Evolutionary conservation across 176 grass and related monocot genomes (phyloP).

Genomic region (Oryza australiensis): DNA sequence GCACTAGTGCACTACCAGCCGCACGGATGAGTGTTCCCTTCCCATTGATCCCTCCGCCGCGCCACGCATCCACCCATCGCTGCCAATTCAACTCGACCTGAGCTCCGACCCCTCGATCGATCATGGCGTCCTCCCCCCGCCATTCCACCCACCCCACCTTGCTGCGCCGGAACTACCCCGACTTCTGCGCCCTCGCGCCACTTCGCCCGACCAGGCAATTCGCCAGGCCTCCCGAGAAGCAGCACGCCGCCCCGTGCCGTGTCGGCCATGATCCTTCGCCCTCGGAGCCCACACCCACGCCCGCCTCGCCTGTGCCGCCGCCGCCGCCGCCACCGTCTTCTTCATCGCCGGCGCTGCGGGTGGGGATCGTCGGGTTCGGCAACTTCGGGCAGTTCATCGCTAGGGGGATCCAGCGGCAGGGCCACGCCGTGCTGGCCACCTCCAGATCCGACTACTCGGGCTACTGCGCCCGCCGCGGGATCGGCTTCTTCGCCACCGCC

Average conservation of each 20-base stretch:
- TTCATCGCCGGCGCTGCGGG: background rate
- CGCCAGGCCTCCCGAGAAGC: background rate
- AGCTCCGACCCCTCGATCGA: background rate
- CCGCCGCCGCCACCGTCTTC: too few species aligned
- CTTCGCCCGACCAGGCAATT: conserved; percentile 13
- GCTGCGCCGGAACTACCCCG: conserved; percentile 2
- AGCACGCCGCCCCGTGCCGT: background rate
- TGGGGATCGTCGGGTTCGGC: conserved; percentile 63
- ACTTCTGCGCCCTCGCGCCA: conserved; percentile 41
- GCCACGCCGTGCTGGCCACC: conserved; percentile 59
- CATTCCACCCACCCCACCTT: conserved; percentile 6
- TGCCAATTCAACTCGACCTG: too few species aligned
- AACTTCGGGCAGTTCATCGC: conserved; percentile 77
- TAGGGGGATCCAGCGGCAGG: conserved; percentile 51
- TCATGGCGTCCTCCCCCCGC: conserved; percentile 34
- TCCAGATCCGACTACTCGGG: conserved; percentile 67
- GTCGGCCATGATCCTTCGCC: background rate
- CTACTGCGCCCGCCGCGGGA: conserved; percentile 45
- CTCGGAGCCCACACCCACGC: background rate
- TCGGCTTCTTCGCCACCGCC: conserved; percentile 47
- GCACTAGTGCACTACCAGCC: too few species aligned
- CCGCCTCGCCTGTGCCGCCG: background rate
- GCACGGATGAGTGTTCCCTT: too few species aligned
- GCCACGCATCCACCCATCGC: too few species aligned
- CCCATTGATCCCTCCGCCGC: too few species aligned